Percentiles rank a stretch among this genome's conserved stretches.
Evolutionary conservation across 1,284 basidiomycete genomes (phyloP).

Genomic region (Pulveroboletus sp.): DNA sequence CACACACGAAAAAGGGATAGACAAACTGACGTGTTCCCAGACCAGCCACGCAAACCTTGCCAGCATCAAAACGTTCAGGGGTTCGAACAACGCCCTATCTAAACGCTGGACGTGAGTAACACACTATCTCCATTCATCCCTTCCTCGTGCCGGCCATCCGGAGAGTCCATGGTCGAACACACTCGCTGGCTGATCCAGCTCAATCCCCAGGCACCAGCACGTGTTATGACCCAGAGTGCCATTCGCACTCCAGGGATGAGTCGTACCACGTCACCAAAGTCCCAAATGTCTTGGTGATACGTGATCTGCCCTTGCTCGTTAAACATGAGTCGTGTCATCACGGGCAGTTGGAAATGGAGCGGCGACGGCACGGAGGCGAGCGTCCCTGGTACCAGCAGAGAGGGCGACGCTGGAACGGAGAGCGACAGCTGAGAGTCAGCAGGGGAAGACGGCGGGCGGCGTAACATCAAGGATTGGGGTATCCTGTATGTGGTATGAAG

Average conservation of each 20-base stretch:
- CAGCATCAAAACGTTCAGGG: background rate
- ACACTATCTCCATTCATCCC: conserved; percentile 5
- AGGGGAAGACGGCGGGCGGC: conserved; percentile 37
- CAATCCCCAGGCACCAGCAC: conserved; percentile 54
- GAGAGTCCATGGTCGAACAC: conserved; percentile 7
- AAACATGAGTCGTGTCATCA: conserved; percentile 66
- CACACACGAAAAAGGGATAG: conserved; percentile 9
- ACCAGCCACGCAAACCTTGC: background rate
- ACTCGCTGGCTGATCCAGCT: conserved; percentile 35
- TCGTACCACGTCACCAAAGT: conserved; percentile 64
- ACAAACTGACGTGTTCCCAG: background rate
- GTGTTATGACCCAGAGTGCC: conserved; percentile 61
- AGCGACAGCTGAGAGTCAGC: conserved; percentile 27
- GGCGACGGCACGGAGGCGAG: conserved; percentile 59
- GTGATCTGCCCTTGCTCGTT: conserved; percentile 73
- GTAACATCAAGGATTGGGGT: conserved; percentile 23
- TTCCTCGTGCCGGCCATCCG: conserved; percentile 1
- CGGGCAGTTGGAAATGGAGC: conserved; percentile 62
- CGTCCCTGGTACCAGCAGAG: conserved; percentile 50
- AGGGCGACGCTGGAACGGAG: conserved; percentile 34
- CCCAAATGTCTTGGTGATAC: conserved; percentile 73
- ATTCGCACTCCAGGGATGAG: conserved; percentile 64
- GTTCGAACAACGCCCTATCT: background rate
- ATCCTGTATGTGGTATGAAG: conserved; percentile 30
- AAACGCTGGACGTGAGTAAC: conserved; percentile 17